These are phyloP conservation scores for Neurospora sublineolata DNA, from an alignment of 495 filamentous ascomycete genomes.

Conservation along the genomic window DNA sequence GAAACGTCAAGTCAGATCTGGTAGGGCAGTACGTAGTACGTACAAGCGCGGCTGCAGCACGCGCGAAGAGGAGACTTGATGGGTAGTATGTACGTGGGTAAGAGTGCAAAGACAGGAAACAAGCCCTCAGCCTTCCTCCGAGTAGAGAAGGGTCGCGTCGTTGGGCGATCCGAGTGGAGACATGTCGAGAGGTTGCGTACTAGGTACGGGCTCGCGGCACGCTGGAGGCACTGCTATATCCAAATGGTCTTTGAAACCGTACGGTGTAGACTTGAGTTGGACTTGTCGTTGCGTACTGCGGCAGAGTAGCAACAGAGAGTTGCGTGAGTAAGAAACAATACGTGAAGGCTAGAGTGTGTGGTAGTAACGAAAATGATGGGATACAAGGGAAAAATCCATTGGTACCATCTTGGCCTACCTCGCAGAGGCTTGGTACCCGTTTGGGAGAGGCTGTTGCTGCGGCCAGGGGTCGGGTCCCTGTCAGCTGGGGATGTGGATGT, in stretches of 20 bases:
- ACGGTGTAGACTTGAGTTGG: neutral
- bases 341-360: neutral
- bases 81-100: slow-evolving; percentile 5
- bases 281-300: neutral
- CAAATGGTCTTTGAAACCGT: slow-evolving; percentile 17
- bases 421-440: slow-evolving; percentile 15
- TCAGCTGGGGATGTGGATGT: slow-evolving; percentile 9
- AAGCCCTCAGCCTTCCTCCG: slow-evolving; percentile 10
- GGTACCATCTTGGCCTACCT: slow-evolving; percentile 13
- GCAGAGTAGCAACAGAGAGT: slow-evolving; percentile 4
- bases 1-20: slow-evolving; percentile 8
- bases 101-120: slow-evolving; percentile 3
- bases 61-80: slow-evolving; percentile 7
- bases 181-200: neutral
- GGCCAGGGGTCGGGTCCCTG: slow-evolving; percentile 10
- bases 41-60: slow-evolving; percentile 26
- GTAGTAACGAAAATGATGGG: slow-evolving; percentile 15
- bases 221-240: slow-evolving; percentile 38
- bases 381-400: slow-evolving; percentile 13
- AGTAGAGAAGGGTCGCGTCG: neutral
- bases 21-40: slow-evolving; percentile 7
- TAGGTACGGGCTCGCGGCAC: slow-evolving; percentile 15
- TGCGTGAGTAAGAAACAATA: slow-evolving; percentile 3
- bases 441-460: slow-evolving; percentile 14
- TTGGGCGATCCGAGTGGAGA: slow-evolving; percentile 4